phyloP scores from a whole-genome alignment of 1,139 yeast genomes.

The Torulaspora globosa region DNA sequence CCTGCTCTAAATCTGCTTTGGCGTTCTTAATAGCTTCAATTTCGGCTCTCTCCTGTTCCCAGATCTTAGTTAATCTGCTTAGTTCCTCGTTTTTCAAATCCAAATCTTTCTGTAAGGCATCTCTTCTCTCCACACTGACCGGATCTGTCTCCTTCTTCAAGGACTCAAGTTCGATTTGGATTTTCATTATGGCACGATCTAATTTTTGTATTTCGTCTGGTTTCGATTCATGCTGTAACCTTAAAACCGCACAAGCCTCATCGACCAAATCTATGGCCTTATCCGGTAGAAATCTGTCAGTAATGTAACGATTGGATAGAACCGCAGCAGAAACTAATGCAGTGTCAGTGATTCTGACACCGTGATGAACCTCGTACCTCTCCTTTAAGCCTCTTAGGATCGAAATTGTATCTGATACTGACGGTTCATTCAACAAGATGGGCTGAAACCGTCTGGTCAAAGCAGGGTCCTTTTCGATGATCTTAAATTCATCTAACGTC shows the following conservation, averaged over 20 bases:
- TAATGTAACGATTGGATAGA: constrained; percentile 82
- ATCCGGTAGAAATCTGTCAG: constrained; percentile 89
- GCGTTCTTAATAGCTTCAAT: constrained; percentile 74
- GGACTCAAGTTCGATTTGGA: constrained; percentile 91
- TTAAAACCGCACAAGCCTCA: constrained; percentile 92
- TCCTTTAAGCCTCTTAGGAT: constrained; percentile 91
- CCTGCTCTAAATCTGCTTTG: constrained; percentile 77
- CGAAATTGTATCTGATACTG: constrained; percentile 86
- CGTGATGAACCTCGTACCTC: constrained; percentile 94
- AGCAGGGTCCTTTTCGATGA: constrained; percentile 90
- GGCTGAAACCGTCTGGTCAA: constrained; percentile 90
- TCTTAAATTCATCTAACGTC: constrained; percentile 82
- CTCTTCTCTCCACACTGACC: constrained; percentile 70
- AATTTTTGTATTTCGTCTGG: constrained; percentile 91
- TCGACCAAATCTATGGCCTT: constrained; percentile 95
- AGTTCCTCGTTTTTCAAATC: constrained; percentile 60
- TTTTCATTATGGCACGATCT: constrained; percentile 87
- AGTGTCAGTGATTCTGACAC: constrained; percentile 91
- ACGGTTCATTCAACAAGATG: constrained; percentile 82
- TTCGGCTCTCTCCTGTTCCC: constrained; percentile 78
- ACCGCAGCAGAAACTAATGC: constrained; percentile 94
- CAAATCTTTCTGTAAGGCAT: constrained; percentile 60
- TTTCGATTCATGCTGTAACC: constrained; percentile 93
- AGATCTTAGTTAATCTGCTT: constrained; percentile 64
- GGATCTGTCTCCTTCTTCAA: constrained; percentile 88